phyloP scores from a whole-genome alignment of 2,329 filamentous ascomycete genomes.

The Calcarisporium arbuscula region DNA sequence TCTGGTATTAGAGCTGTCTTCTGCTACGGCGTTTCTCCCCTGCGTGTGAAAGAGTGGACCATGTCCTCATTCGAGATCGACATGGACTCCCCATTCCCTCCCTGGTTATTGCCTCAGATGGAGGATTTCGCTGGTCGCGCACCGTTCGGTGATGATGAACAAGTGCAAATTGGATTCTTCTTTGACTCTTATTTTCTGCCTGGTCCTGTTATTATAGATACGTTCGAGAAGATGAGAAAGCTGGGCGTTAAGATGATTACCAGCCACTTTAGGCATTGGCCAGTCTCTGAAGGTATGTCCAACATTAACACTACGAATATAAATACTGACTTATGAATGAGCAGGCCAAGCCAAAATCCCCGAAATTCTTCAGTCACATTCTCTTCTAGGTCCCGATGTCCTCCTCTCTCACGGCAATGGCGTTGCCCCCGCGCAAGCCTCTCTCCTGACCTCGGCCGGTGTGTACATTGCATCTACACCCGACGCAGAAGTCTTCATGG shows the following conservation, averaged over 20 bases:
- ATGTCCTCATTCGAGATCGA: conserved; percentile 17
- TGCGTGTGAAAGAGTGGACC: too few species aligned
- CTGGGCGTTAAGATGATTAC: conserved; percentile 8
- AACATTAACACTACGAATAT: too few species aligned
- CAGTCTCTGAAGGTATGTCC: too few species aligned
- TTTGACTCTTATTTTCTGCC: too few species aligned
- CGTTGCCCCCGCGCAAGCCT: conserved; percentile 22
- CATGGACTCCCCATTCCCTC: conserved; percentile 20
- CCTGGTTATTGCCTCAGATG: conserved; percentile 31
- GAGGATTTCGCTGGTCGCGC: conserved; percentile 14
- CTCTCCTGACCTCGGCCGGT: conserved; percentile 23
- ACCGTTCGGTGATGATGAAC: conserved; percentile 2
- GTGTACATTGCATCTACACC: conserved; percentile 38
- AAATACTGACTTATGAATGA: too few species aligned
- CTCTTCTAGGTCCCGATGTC: conserved; percentile 9
- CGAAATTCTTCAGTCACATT: neutral
- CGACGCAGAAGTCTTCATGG: conserved; percentile 45
- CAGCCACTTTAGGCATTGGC: conserved; percentile 27
- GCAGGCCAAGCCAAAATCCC: too few species aligned
- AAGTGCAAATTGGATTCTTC: too few species aligned
- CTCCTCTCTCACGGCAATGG: conserved; percentile 24
- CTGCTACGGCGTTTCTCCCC: conserved; percentile 29
- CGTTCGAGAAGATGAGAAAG: too few species aligned
- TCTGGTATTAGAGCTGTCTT: conserved; percentile 40
- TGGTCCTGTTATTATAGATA: too few species aligned